Base-by-base conservation (phyloP, 1,284 basidiomycete species). In the Ustilago vetiveriae region DNA sequence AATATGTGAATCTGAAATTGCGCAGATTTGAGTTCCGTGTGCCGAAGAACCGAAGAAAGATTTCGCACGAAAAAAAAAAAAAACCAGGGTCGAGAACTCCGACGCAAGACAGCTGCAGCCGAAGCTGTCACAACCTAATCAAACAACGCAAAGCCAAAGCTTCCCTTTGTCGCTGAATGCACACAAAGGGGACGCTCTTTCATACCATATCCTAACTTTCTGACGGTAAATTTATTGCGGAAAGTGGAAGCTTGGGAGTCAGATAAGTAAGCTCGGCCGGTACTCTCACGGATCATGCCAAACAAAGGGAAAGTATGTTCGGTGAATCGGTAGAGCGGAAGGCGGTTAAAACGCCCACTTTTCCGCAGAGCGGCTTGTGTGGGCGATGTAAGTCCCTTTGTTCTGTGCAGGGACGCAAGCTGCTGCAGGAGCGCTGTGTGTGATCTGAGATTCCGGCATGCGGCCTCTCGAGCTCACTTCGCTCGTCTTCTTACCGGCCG, bases 51-150 rank as follows among this genome's bases (percentile, higher is more conserved):
- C n/a, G n/a, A n/a, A 35, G 2, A 40, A 44, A 24, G 37, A 43
- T 11, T 37, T 50, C 62, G 62, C 19, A 32, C 62, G 62, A 54
- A 45, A 46, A 27, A 19, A n/a, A 8, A 24, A n/a, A n/a, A n/a
- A n/a, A n/a, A n/a, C n/a, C n/a, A n/a, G n/a, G n/a, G n/a, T n/a
- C n/a, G n/a, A n/a, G n/a, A 46, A 65, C 62, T 54, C 54, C 62
- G 54, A 65, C 38, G 54, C 54, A 44, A 10, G 32, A 45, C 29
- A 36, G 29, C 45, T 64, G 49, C 55, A 65, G 46, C 54, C 62
- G 51, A 65, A 50, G 29, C 62, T 65, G 62, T 65, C 62, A 65
- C 50, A 65, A 16, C 44, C 60, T 64, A 64, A 64, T 65, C 62
- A 41, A 65, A 57, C 17, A 53, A 41, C 46, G 62, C 62, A 14